Conservation (phyloP, 495 filamentous ascomycete genomes). For the Hypoxylon intermedium region DNA sequence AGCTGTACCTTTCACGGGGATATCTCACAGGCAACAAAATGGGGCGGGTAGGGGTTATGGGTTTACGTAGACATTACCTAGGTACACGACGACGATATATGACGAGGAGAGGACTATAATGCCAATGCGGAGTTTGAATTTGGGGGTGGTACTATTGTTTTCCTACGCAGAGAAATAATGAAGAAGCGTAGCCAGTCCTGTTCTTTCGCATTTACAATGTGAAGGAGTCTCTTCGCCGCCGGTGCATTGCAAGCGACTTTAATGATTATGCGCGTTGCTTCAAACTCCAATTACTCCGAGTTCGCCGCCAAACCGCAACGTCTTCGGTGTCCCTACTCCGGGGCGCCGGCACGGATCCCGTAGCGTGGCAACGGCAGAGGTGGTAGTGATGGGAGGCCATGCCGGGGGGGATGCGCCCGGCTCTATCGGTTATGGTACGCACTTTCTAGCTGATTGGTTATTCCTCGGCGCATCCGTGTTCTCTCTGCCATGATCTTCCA, state of each 20-base stretch:
- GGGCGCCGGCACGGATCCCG: neutral
- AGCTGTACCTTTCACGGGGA: conserved; percentile 18
- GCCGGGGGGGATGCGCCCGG: neutral
- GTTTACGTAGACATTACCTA: conserved; percentile 24
- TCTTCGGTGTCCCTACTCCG: neutral
- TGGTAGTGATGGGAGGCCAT: neutral
- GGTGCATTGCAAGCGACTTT: neutral
- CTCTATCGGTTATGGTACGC: neutral
- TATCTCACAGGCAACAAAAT: conserved; percentile 38
- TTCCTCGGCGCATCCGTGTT: neutral
- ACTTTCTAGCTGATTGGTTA: neutral
- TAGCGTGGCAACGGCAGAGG: neutral
- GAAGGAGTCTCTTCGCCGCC: neutral
- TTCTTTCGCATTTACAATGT: neutral
- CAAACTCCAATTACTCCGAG: neutral
- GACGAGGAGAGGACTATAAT: conserved; percentile 34
- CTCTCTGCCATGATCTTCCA: neutral
- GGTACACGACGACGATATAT: conserved; percentile 24
- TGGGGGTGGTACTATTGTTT: no score
- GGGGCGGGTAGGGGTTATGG: conserved; percentile 18
- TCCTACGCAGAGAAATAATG: neutral
- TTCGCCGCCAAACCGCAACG: no score
- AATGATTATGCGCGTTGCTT: neutral
- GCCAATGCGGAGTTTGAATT: conserved; percentile 20
- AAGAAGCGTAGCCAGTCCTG: neutral